phyloP scores from a whole-genome alignment of 768 basidiomycete genomes.

The Leccinum ochraceum region DNA sequence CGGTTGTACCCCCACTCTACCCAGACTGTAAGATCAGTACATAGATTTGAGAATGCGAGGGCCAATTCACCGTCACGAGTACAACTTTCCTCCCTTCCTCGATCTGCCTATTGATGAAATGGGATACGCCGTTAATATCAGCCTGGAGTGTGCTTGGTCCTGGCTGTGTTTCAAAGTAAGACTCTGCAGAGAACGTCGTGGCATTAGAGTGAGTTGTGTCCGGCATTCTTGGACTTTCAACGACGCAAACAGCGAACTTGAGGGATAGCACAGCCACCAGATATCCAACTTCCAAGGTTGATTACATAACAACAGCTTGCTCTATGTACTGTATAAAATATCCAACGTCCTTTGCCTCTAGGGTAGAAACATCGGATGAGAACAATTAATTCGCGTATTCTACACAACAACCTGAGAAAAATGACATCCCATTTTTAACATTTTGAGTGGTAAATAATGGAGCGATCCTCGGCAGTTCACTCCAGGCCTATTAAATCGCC shows the following conservation, averaged over 20 bases:
- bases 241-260: neutral
- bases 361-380: neutral
- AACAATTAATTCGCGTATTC: neutral
- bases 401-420: neutral
- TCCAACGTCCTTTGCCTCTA: neutral
- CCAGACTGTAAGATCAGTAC: slow-evolving; percentile 16
- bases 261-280: slow-evolving; percentile 15
- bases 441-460: neutral
- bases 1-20: slow-evolving; percentile 97
- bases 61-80: slow-evolving; percentile 80
- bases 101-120: slow-evolving; percentile 71
- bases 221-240: slow-evolving; percentile 15
- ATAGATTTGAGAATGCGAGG: slow-evolving; percentile 5
- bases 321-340: no score
- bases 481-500: neutral
- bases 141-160: slow-evolving; percentile 73
- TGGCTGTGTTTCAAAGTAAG: slow-evolving; percentile 87
- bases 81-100: slow-evolving; percentile 75
- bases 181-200: slow-evolving; percentile 74
- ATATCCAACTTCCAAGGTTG: neutral
- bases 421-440: neutral
- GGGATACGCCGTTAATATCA: slow-evolving; percentile 60
- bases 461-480: neutral
- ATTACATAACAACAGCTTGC: no score
- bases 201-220: slow-evolving; percentile 14